These are phyloP conservation scores for Pneumocystis canis DNA, from an alignment of 1,139 yeast genomes.

Conservation along the genomic window DNA sequence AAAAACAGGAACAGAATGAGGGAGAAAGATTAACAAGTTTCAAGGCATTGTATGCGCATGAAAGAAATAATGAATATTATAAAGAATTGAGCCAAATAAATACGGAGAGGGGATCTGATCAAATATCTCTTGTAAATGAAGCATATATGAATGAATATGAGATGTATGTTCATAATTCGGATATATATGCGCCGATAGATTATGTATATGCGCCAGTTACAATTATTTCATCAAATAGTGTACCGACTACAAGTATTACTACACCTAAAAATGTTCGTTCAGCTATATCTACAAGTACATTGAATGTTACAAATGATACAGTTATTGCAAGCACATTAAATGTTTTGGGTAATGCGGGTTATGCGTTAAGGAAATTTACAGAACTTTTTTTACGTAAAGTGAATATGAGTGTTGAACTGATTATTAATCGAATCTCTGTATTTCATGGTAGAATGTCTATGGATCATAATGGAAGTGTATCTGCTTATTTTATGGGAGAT, in stretches of 20 bases:
- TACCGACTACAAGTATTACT: no score
- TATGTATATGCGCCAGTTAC: not conserved
- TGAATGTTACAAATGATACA: not conserved
- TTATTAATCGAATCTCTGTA: not conserved
- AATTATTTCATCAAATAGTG: no score
- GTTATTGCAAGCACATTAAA: not conserved
- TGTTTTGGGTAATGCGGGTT: not conserved
- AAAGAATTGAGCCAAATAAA: no score
- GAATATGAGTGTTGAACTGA: not conserved
- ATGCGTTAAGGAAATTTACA: not conserved
- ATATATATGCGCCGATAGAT: not conserved
- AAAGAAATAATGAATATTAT: no score
- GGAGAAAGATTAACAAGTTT: not conserved
- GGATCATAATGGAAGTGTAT: not conserved
- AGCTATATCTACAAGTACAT: not conserved
- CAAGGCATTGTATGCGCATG: not conserved
- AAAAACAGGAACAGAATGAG: not conserved
- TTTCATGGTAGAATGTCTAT: not conserved
- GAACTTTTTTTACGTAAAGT: not conserved
- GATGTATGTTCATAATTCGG: not conserved
- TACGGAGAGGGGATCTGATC: no score
- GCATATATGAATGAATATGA: no score
- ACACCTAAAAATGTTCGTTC: no score
- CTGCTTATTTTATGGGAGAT: not conserved
- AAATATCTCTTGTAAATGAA: no score